Conservation (phyloP, 139 green algal genomes). For the Picochlorum sp. region DNA sequence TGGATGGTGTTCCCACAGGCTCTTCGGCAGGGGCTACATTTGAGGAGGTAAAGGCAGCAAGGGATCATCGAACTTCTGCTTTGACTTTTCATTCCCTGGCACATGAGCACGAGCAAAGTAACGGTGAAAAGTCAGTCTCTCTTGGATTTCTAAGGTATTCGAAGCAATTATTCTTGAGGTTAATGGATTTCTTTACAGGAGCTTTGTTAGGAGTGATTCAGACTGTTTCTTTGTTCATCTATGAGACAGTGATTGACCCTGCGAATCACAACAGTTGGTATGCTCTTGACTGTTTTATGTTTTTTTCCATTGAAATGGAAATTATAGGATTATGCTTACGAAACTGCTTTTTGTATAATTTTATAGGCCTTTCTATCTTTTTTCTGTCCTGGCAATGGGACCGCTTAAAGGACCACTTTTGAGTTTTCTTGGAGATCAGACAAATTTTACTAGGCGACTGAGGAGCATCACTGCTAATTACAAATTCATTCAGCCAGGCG, state of each 20-base stretch:
- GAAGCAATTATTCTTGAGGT: no score
- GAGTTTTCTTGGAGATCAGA: conserved; percentile 62
- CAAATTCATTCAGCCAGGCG: conserved; percentile 80
- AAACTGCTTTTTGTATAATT: neutral
- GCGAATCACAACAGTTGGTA: no score
- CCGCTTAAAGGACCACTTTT: conserved; percentile 55
- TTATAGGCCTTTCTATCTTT: conserved; percentile 32
- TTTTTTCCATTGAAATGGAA: no score
- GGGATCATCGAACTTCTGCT: neutral
- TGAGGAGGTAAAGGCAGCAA: conserved; percentile 10
- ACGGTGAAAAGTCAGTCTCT: no score
- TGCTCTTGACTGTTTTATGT: no score
- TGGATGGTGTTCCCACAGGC: conserved; percentile 20
- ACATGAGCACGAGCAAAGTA: conserved; percentile 13
- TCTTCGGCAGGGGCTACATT: conserved; percentile 10
- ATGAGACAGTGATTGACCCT: no score
- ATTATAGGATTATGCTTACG: no score
- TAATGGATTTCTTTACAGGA: no score
- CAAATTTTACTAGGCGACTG: conserved; percentile 83
- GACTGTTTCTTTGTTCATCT: no score
- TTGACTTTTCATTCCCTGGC: conserved; percentile 15
- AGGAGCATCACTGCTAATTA: conserved; percentile 65
- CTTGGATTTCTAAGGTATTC: no score
- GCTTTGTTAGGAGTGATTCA: no score
- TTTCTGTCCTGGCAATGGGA: conserved; percentile 34